phyloP scores from a whole-genome alignment of 805 yeast genomes.

The Candida argentea region DNA sequence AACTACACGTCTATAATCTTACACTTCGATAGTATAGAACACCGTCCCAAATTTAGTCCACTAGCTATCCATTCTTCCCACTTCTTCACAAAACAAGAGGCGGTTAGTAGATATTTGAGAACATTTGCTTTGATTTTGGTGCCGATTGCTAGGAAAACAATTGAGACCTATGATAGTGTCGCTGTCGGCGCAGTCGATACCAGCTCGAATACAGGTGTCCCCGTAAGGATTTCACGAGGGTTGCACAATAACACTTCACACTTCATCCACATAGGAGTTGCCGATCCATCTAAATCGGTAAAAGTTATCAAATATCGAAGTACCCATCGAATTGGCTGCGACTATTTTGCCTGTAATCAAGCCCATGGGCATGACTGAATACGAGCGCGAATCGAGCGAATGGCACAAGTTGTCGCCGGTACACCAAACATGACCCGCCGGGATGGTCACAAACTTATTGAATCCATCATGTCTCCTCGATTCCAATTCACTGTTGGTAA shows the following conservation, averaged over 20 bases:
- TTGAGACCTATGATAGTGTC: too few relatives aligned
- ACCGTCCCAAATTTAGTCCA: too few relatives aligned
- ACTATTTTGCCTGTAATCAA: conserved; percentile 79
- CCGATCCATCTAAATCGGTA: conserved; percentile 45
- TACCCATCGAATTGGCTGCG: conserved; percentile 48
- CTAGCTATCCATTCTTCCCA: too few relatives aligned
- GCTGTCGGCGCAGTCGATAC: too few relatives aligned
- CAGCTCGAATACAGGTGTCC: too few relatives aligned
- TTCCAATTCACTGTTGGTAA: conserved; percentile 23
- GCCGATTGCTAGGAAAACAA: too few relatives aligned
- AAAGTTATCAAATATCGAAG: conserved; percentile 34
- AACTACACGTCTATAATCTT: conserved; percentile 1
- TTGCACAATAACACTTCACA: too few relatives aligned
- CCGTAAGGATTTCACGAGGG: too few relatives aligned
- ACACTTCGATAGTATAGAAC: conserved; percentile 1
- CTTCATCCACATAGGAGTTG: conserved; percentile 34
- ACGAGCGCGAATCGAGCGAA: conserved; percentile 82
- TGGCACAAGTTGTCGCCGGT: conserved; percentile 90
- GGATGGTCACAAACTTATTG: conserved; percentile 62
- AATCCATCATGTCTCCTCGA: conserved; percentile 27
- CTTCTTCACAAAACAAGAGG: too few relatives aligned
- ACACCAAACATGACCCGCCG: conserved; percentile 94
- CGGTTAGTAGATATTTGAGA: too few relatives aligned
- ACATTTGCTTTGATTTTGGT: not conserved
- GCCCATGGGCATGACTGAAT: conserved; percentile 85